Evolutionary conservation across 2,329 filamentous ascomycete species (phyloP).

Genomic region (Xylariaceae sp.): DNA sequence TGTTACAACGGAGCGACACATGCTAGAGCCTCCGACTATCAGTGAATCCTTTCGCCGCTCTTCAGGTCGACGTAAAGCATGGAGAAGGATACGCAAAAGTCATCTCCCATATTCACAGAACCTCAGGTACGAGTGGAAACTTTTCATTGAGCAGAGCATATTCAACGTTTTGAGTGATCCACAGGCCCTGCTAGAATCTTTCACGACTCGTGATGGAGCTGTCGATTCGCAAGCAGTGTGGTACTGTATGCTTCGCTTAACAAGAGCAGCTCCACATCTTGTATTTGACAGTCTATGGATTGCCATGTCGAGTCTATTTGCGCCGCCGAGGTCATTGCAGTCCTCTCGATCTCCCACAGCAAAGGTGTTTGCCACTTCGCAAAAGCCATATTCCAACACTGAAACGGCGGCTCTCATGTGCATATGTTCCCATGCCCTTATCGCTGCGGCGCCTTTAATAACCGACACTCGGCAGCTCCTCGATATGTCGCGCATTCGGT

Average conservation of each 20-base stretch:
- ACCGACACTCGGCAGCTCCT: constrained; percentile 44
- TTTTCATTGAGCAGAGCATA: constrained; percentile 59
- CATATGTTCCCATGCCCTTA: constrained; percentile 58
- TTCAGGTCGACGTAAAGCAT: constrained; percentile 27
- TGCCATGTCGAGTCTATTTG: constrained; percentile 53
- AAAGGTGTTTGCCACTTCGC: constrained; percentile 34
- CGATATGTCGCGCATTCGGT: constrained; percentile 57
- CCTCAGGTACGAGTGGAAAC: constrained; percentile 48
- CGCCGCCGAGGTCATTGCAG: constrained; percentile 45
- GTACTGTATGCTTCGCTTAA: constrained; percentile 59
- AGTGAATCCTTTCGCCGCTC: constrained; percentile 28
- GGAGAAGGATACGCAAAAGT: constrained; percentile 33
- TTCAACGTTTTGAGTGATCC: constrained; percentile 60
- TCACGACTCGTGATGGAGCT: constrained; percentile 47
- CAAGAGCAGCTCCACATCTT: constrained; percentile 50
- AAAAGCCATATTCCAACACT: constrained; percentile 39
- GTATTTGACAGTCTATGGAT: constrained; percentile 63
- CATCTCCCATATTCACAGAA: constrained; percentile 28
- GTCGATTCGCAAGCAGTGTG: constrained; percentile 58
- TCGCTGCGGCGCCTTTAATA: constrained; percentile 52
- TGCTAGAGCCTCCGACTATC: constrained; percentile 39
- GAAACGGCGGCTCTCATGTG: constrained; percentile 52
- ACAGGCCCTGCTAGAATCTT: constrained; percentile 50
- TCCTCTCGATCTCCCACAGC: constrained; percentile 36
- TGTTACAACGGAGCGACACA: constrained; percentile 45